Base-by-base conservation (phyloP, 345 rosid species). In the Barbarea vulgaris region DNA sequence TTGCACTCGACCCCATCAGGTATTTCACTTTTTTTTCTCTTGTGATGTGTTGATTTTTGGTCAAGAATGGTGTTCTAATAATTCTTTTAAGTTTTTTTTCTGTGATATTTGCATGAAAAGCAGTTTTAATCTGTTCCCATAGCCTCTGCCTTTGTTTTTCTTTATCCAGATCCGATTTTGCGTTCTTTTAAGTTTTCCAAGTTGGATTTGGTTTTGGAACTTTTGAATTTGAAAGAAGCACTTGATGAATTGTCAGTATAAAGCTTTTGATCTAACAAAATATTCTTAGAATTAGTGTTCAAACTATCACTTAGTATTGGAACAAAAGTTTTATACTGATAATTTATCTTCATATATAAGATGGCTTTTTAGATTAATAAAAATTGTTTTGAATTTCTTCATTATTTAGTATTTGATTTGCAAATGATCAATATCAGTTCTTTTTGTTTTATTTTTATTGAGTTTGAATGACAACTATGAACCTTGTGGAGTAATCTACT, bases 191-290 rank as follows among this genome's bases (percentile, higher is more conserved):
- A 21, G 30, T 21, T 51, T 51, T 51, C 1, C 15, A 21, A 22
- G 4, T 12, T 1, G 7, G 4, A 22, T 52, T n/a, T n/a, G 10
- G 9, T 27, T 42, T 28, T 28, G 0, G 10, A 27, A 58, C 8
- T 21, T 0, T 3, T 1, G 9, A 1, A 1, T 15, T 58, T 9
- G 18, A 14, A 0, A n/a, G 5, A 15, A 21, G 0, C 3, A 8
- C 7, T 1, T 48, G 14, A 48, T 71, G 12, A 1, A 36, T 72
- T 72, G 52, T 72, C 4, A n/a, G n/a, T n/a, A n/a, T n/a, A 31
- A 37, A n/a, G n/a, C n/a, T 4, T 72, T 61, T 72, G 69, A 25
- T 72, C 3, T 17, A 4, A n/a, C n/a, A n/a, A n/a, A n/a, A n/a
- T n/a, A n/a, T n/a, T n/a, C n/a, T n/a, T n/a, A n/a, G n/a, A n/a